These are phyloP conservation scores for Fragilaria crotonensis DNA, from an alignment of 108 stramenopile genomes.

Conservation along the genomic window DNA sequence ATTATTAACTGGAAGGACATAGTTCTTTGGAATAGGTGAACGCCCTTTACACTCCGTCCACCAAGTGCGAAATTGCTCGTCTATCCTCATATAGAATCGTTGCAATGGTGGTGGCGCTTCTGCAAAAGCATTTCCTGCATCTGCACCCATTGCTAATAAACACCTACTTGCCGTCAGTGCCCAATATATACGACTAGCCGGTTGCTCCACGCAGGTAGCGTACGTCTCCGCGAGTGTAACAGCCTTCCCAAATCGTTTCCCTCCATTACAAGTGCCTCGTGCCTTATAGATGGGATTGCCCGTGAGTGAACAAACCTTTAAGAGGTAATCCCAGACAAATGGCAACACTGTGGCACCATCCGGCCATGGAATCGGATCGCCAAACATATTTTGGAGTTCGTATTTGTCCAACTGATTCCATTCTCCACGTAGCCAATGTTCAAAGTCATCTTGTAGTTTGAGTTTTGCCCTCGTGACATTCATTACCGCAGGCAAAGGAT, in stretches of 20 bases:
- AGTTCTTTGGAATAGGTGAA: slow-evolving; percentile 10
- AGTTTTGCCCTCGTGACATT: background rate
- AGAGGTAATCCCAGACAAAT: too few species aligned
- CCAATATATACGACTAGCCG: slow-evolving; percentile 16
- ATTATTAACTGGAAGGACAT: slow-evolving; percentile 15
- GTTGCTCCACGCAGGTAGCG: too few species aligned
- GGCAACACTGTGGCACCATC: background rate
- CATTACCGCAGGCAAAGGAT: too few species aligned
- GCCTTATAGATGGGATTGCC: too few species aligned
- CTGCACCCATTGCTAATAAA: too few species aligned
- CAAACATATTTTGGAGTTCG: background rate
- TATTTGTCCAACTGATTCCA: background rate
- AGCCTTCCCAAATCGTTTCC: background rate
- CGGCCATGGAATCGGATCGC: background rate
- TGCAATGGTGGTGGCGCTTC: slow-evolving; percentile 18
- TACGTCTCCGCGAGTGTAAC: slow-evolving; percentile 5
- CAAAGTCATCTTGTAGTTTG: background rate
- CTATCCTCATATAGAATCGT: slow-evolving; percentile 20
- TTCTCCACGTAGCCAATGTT: background rate
- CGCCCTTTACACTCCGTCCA: slow-evolving; percentile 1
- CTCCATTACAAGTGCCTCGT: slow-evolving; percentile 19
- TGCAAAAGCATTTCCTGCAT: too few species aligned
- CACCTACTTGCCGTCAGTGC: slow-evolving; percentile 30
- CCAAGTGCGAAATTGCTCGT: slow-evolving; percentile 24
- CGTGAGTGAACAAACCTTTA: too few species aligned